Base-by-base conservation (phyloP, 1,284 basidiomycete genomes). In the Sanguinoderma infundibulare region DNA sequence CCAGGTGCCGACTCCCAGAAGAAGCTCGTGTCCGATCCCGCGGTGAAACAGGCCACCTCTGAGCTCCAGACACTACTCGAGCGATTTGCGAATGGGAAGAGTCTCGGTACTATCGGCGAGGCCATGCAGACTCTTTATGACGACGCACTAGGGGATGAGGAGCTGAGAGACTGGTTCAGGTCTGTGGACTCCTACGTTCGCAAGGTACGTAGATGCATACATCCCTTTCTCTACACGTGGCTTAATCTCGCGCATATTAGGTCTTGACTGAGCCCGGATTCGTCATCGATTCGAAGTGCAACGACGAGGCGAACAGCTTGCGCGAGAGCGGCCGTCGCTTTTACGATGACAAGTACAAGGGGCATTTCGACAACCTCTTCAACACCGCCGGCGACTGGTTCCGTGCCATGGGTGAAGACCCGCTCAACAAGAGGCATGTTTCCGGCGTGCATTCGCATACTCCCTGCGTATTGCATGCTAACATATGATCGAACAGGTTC, bases 221-320 rank as follows among this genome's bases (percentile, higher is more conserved):
- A 7, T 20, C 3, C n/a, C 2, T 30, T 3, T 15, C 12, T 2
- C 47, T 53, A 7, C 17, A 6, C 17, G 12, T 24, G 40, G 47
- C 15, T 55, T 26, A 42, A 38, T 42, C 38, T 32, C 5, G 32
- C 66, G 68, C 17, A 5, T 1, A 2, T 24, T 68, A 88, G 83
- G 79, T 89, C 28, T 82, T 98, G 9, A 84, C 97, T 63, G 92
- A 97, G 72, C 86, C 94, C 0, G 96, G 96, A 32, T 99, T 89
- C 73, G 86, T 98, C 58, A 84, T 98, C 60, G 90, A 95, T 68
- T 89, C 93, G 2, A 82, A 87, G 38, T 94, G 87, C 70, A 85
- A 84, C 67, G 81, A 74, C 26, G 84, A 91, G 55, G 93, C 84
- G 0, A 78, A 74, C 55, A 77, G 85, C 53, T 79, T 95, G 35